Evolutionary conservation across 2,329 filamentous ascomycete species (phyloP).

Genomic region (Pseudomassariella vexata): DNA sequence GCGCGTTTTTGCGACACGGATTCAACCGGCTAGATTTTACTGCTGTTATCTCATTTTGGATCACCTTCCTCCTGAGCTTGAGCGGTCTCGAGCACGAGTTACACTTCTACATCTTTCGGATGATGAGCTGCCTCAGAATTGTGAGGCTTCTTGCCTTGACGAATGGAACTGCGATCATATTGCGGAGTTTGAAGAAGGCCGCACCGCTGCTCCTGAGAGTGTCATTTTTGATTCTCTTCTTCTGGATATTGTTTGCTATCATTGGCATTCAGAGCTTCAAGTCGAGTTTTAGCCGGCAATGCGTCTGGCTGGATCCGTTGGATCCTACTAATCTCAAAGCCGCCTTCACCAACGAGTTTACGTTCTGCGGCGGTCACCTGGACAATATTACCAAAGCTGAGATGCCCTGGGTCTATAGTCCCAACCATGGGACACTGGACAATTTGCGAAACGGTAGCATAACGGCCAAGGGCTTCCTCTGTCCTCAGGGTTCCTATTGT

Average conservation of each 20-base stretch:
- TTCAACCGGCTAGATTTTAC: conserved; percentile 96
- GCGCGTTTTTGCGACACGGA: conserved; percentile 88
- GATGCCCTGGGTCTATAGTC: conserved; percentile 61
- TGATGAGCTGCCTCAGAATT: conserved; percentile 94
- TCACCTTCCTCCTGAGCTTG: conserved; percentile 71
- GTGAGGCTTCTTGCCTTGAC: conserved; percentile 86
- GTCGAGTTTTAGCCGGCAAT: conserved; percentile 70
- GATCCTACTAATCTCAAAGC: conserved; percentile 48
- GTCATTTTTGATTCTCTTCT: conserved; percentile 90
- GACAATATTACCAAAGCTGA: conserved; percentile 49
- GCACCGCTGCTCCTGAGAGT: conserved; percentile 88
- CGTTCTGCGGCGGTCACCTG: conserved; percentile 84
- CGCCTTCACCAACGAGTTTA: conserved; percentile 57
- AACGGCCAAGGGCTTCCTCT: conserved; percentile 77
- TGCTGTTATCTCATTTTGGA: conserved; percentile 92
- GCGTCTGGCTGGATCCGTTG: conserved; percentile 67
- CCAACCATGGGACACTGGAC: conserved; percentile 27
- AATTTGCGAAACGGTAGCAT: conserved; percentile 45
- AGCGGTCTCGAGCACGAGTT: conserved; percentile 61
- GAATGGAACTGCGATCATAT: conserved; percentile 88
- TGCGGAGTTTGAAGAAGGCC: conserved; percentile 91
- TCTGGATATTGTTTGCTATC: conserved; percentile 96
- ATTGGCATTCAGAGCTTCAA: conserved; percentile 96
- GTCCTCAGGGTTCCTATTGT: conserved; percentile 77
- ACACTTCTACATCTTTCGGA: conserved; percentile 86